These are phyloP conservation scores for Rhododendron ovatum DNA, from an alignment of 148 eudicot genomes.

Conservation along the genomic window DNA sequence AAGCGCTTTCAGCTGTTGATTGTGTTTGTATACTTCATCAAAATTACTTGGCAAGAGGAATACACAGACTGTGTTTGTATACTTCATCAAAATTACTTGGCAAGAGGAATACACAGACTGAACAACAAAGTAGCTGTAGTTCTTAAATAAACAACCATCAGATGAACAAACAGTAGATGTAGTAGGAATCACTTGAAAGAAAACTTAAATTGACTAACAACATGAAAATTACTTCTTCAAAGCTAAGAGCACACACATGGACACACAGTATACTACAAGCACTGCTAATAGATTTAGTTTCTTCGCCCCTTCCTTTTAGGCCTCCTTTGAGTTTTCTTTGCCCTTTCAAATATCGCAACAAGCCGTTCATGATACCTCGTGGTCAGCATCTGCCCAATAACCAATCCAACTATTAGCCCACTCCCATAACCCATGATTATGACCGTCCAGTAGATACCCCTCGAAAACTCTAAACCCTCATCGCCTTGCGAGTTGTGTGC, in stretches of 20 bases:
- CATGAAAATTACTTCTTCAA: background rate
- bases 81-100: no score
- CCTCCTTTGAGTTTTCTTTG: background rate
- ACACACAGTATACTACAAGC: background rate
- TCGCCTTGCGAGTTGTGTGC: background rate
- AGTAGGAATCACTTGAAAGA: no score
- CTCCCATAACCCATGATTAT: conserved; percentile 17
- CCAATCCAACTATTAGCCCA: conserved; percentile 26
- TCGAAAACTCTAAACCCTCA: background rate
- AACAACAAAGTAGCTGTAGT: no score
- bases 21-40: no score
- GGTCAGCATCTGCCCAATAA: conserved; percentile 12
- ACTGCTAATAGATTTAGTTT: background rate
- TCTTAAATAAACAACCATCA: no score
- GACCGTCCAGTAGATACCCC: conserved; percentile 22
- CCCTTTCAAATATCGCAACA: background rate
- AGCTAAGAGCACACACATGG: background rate
- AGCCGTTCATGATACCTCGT: background rate
- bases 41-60: no score
- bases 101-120: no score
- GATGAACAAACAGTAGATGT: no score
- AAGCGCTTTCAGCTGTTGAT: no score
- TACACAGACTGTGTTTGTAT: no score
- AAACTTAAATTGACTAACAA: no score
- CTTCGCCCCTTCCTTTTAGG: background rate